These are phyloP conservation scores for Metschnikowia dekortorum DNA, from an alignment of 805 yeast species.

Conservation along the genomic window DNA sequence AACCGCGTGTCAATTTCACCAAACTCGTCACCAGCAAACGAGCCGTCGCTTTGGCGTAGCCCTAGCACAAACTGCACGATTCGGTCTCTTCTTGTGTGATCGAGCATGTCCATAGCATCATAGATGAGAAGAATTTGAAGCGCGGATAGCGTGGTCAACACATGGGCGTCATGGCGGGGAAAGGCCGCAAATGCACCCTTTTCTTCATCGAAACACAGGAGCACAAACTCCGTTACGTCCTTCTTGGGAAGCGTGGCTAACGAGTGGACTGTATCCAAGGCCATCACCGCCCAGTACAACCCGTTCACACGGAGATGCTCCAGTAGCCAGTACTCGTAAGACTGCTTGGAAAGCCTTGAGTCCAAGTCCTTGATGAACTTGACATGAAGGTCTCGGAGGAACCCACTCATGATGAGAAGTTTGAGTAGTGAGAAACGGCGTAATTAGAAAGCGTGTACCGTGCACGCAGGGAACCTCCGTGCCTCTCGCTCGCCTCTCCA, in stretches of 20 bases:
- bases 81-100: constrained; percentile 24
- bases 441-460: not conserved
- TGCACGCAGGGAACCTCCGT: not conserved
- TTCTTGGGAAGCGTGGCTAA: constrained; percentile 50
- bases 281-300: constrained; percentile 90
- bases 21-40: constrained; percentile 83
- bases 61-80: constrained; percentile 25
- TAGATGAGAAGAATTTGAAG: constrained; percentile 72
- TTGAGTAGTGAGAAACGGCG: not conserved
- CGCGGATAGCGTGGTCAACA: constrained; percentile 80
- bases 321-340: constrained; percentile 78
- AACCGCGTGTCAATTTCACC: constrained; percentile 94
- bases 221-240: constrained; percentile 65
- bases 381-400: constrained; percentile 23
- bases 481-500: not conserved
- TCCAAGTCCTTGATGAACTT: constrained; percentile 34
- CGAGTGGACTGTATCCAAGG: constrained; percentile 58
- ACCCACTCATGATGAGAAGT: not conserved
- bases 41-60: constrained; percentile 59
- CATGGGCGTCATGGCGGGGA: constrained; percentile 85
- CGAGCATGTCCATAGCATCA: constrained; percentile 43
- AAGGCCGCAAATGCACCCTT: constrained; percentile 87
- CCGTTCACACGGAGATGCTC: constrained; percentile 92
- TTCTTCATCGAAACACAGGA: constrained; percentile 54
- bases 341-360: constrained; percentile 35